Evolutionary conservation across 495 filamentous ascomycete genomes (phyloP).

Genomic region (Podospora comata): DNA sequence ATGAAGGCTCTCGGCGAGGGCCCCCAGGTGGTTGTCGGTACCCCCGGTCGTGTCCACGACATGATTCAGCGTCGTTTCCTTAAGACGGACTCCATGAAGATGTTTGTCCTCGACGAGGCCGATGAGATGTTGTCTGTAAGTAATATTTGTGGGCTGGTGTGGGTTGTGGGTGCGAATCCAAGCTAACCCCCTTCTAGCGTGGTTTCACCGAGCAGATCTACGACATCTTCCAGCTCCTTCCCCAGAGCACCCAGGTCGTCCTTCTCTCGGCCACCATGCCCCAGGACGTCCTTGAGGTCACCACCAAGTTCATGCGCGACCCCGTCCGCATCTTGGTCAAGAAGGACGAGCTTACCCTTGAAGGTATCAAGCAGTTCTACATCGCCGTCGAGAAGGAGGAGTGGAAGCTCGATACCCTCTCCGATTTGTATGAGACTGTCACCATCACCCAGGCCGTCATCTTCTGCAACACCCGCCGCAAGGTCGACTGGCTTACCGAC

Average conservation of each 20-base stretch:
- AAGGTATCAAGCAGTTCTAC: slow-evolving; percentile 98
- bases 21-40: slow-evolving; percentile 94
- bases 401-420: slow-evolving; percentile 99
- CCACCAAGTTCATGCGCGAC: slow-evolving; percentile 99
- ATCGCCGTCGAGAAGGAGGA: slow-evolving; percentile 99
- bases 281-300: slow-evolving; percentile 98
- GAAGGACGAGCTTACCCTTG: slow-evolving; percentile 96
- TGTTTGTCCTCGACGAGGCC: slow-evolving; percentile 97
- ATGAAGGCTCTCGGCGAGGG: slow-evolving; percentile 96
- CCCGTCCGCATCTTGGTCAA: slow-evolving; percentile 99
- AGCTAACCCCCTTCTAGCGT: slow-evolving; percentile 53
- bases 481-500: slow-evolving; percentile 99
- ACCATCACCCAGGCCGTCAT: slow-evolving; percentile 99
- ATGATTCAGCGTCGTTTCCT: slow-evolving; percentile 98
- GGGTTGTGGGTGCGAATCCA: background rate
- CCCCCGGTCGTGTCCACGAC: slow-evolving; percentile 92
- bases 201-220: slow-evolving; percentile 99
- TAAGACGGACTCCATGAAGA: slow-evolving; percentile 94
- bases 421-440: slow-evolving; percentile 97
- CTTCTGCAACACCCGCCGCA: slow-evolving; percentile 99
- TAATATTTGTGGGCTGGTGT: slow-evolving; percentile 17
- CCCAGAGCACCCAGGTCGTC: slow-evolving; percentile 94
- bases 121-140: slow-evolving; percentile 86
- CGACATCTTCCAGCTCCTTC: slow-evolving; percentile 96
- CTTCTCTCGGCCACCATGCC: slow-evolving; percentile 96